Percentiles rank a stretch among this genome's conserved stretches.
Evolutionary conservation across 441 rosid species (phyloP).

Genomic region (Breynia disticha): DNA sequence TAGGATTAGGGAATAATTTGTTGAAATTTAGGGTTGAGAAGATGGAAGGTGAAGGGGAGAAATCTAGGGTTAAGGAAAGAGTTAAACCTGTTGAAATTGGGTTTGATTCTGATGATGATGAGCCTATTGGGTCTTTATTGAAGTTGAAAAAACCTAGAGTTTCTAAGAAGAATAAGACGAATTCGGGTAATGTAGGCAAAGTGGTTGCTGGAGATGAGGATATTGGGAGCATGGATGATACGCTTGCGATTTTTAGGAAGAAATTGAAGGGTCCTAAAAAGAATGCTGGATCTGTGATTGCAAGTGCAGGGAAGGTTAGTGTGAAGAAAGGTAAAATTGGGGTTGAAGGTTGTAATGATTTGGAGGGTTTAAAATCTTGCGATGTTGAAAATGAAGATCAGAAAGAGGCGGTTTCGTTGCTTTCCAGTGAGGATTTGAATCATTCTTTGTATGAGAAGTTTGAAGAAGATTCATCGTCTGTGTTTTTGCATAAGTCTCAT

Average conservation of each 20-base stretch:
- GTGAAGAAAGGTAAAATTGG: slow-evolving; percentile 13
- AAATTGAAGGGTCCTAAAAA: slow-evolving; percentile 73
- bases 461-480: slow-evolving; percentile 33
- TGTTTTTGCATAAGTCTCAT: slow-evolving; percentile 25
- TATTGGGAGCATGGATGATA: slow-evolving; percentile 86
- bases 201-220: slow-evolving; percentile 29
- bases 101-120: slow-evolving; percentile 63
- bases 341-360: slow-evolving; percentile 19
- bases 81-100: slow-evolving; percentile 36
- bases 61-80: slow-evolving; percentile 41
- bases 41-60: slow-evolving; percentile 54
- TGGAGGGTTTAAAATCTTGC: slow-evolving; percentile 13
- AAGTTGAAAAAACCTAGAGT: slow-evolving; percentile 59
- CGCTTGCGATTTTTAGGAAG: slow-evolving; percentile 84
- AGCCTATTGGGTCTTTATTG: slow-evolving; percentile 72
- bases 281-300: slow-evolving; percentile 32
- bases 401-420: slow-evolving; percentile 18
- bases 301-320: slow-evolving; percentile 13
- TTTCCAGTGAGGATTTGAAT: slow-evolving; percentile 20
- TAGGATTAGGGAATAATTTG: slow-evolving; percentile 20
- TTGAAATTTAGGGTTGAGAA: slow-evolving; percentile 26
- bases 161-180: slow-evolving; percentile 45
- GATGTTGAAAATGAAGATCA: slow-evolving; percentile 18
- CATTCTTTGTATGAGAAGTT: slow-evolving; percentile 22
- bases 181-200: slow-evolving; percentile 33